phyloP scores from a whole-genome alignment of 768 basidiomycete genomes.

The Amanita muscaria region DNA sequence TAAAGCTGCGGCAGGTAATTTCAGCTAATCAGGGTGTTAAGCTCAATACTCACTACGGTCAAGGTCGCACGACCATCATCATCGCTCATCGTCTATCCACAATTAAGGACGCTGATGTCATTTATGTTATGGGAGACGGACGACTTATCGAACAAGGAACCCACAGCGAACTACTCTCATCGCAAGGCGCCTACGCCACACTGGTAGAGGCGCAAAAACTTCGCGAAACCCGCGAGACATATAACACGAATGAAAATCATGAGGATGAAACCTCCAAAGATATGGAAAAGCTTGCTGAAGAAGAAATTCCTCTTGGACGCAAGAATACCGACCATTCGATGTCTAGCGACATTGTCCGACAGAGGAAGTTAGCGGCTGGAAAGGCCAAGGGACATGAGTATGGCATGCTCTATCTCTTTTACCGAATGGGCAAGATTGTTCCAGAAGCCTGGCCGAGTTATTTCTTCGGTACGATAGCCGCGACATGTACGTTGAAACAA shows the following conservation, averaged over 20 bases:
- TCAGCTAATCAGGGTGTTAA: conserved; percentile 34
- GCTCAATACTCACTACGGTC: conserved; percentile 8
- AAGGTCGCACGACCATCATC: conserved; percentile 71
- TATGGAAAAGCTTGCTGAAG: conserved; percentile 45
- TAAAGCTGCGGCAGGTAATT: conserved; percentile 61
- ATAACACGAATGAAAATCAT: conserved; percentile 14
- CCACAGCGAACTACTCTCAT: conserved; percentile 56
- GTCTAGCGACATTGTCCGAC: conserved; percentile 59
- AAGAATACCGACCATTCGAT: conserved; percentile 54
- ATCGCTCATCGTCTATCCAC: conserved; percentile 78
- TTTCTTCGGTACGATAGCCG: conserved; percentile 43
- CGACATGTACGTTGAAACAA: conserved; percentile 30
- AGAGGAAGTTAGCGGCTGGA: conserved; percentile 30
- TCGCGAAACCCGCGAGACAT: conserved; percentile 51
- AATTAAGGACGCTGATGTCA: conserved; percentile 76
- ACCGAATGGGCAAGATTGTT: conserved; percentile 60
- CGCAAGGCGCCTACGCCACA: conserved; percentile 62
- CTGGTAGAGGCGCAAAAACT: conserved; percentile 77
- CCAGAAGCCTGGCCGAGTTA: conserved; percentile 53
- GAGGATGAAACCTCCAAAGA: conserved; percentile 27
- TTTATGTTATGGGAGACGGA: conserved; percentile 88
- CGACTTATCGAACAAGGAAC: conserved; percentile 73
- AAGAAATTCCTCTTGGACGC: conserved; percentile 56
- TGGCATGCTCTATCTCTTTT: conserved; percentile 52
- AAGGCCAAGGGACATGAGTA: conserved; percentile 30